Conservation (phyloP, 192 early-diverging fungal species). For the Umbelopsis vinacea region DNA sequence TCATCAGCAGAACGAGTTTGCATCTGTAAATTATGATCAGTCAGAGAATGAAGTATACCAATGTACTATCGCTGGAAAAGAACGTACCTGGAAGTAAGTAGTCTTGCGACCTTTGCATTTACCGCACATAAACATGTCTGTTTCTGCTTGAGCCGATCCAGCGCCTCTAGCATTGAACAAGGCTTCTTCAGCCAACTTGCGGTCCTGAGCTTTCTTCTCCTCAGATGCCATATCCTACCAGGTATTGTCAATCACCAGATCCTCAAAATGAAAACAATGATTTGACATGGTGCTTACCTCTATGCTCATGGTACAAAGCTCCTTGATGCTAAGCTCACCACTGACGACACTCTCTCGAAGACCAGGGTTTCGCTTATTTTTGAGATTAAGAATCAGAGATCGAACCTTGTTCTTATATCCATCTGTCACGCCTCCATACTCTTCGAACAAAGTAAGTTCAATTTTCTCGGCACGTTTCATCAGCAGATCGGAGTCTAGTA, state of each 20-base stretch:
- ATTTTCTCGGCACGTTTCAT: conserved; percentile 59
- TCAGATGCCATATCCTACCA: conserved; percentile 90
- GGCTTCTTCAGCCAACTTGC: conserved; percentile 71
- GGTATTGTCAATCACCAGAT: neutral
- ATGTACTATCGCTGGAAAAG: neutral
- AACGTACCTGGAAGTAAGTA: conserved; percentile 94
- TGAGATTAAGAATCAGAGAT: conserved; percentile 78
- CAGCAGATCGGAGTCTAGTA: conserved; percentile 56
- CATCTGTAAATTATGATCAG: conserved; percentile 9
- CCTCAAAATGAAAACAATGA: neutral
- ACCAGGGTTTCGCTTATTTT: conserved; percentile 77
- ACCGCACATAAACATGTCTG: conserved; percentile 93
- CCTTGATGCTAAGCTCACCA: conserved; percentile 65
- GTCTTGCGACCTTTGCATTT: conserved; percentile 88
- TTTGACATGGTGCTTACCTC: conserved; percentile 40
- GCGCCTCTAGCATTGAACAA: conserved; percentile 82
- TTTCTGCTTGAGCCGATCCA: conserved; percentile 74
- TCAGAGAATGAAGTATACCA: neutral
- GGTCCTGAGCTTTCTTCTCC: conserved; percentile 72
- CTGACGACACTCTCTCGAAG: conserved; percentile 70
- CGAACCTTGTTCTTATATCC: conserved; percentile 79
- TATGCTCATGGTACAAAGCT: conserved; percentile 78
- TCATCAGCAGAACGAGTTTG: conserved; percentile 95
- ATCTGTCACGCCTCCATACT: conserved; percentile 51
- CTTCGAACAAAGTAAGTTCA: conserved; percentile 65